Evolutionary conservation across 176 grass and related monocot genomes (phyloP).

Genomic region (Areca catechu): DNA sequence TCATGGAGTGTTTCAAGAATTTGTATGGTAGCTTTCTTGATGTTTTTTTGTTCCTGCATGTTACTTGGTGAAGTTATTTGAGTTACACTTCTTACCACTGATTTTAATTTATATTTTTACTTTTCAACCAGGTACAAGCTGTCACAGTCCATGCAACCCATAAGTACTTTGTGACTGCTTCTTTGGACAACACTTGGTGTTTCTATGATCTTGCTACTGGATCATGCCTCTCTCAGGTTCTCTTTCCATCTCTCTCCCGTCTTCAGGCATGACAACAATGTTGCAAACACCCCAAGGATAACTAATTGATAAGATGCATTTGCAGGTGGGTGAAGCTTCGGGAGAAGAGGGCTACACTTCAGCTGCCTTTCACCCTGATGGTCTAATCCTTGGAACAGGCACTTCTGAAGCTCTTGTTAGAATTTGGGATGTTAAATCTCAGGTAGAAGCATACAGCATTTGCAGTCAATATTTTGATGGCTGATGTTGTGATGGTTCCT

Average conservation of each 20-base stretch:
- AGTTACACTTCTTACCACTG: too few species aligned
- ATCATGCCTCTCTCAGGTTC: slow-evolving; percentile 87
- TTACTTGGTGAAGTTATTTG: too few species aligned
- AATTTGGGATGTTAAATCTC: slow-evolving; percentile 99
- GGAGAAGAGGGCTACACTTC: slow-evolving; percentile 83
- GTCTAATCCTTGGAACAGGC: slow-evolving; percentile 96
- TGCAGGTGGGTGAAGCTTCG: slow-evolving; percentile 65
- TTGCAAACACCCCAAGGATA: neutral
- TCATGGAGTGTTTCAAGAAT: too few species aligned
- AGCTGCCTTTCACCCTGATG: slow-evolving; percentile 91
- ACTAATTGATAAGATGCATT: neutral
- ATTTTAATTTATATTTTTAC: neutral
- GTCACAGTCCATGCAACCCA: slow-evolving; percentile 93
- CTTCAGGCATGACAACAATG: too few species aligned
- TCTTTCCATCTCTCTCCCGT: neutral
- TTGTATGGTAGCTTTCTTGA: too few species aligned
- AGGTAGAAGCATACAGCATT: slow-evolving; percentile 35
- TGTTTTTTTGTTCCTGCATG: too few species aligned
- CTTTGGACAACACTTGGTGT: slow-evolving; percentile 97
- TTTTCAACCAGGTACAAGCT: slow-evolving; percentile 68
- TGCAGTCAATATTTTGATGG: neutral
- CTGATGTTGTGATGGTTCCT: too few species aligned
- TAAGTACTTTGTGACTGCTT: slow-evolving; percentile 85
- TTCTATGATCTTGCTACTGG: slow-evolving; percentile 94
- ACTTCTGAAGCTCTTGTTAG: slow-evolving; percentile 73